Conservation (phyloP, 257 asterid species). For the Solanum appendiculatum region DNA sequence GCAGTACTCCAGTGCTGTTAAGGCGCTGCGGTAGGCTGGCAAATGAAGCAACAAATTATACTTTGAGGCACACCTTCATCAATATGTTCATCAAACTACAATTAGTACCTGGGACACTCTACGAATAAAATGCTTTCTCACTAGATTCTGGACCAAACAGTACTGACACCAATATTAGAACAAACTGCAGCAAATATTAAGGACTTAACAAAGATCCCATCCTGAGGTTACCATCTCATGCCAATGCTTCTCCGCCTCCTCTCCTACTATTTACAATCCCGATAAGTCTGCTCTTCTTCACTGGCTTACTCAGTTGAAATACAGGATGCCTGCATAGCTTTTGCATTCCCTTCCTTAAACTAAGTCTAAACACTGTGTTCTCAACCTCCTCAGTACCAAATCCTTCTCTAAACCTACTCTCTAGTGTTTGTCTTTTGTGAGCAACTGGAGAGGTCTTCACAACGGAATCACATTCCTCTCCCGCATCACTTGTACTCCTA, state of each 20-base stretch:
- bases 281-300: slow-evolving; percentile 23
- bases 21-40: neutral
- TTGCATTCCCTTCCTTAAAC: slow-evolving; percentile 38
- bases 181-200: neutral
- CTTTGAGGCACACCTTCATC: neutral
- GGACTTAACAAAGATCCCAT: neutral
- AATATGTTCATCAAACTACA: neutral
- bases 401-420: slow-evolving; percentile 31
- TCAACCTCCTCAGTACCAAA: slow-evolving; percentile 36
- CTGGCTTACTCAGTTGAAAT: slow-evolving; percentile 47
- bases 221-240: neutral
- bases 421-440: slow-evolving; percentile 31
- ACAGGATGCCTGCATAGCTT: slow-evolving; percentile 59
- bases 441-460: slow-evolving; percentile 7
- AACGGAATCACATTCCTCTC: slow-evolving; percentile 12
- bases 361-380: slow-evolving; percentile 34
- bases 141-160: slow-evolving; percentile 9
- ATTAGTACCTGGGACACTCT: slow-evolving; percentile 3
- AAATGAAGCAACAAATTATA: neutral
- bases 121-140: neutral
- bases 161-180: neutral
- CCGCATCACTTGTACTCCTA: slow-evolving; percentile 20
- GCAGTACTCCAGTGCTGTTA: neutral
- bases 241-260: slow-evolving; percentile 18
- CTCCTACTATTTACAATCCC: slow-evolving; percentile 21